phyloP scores from a whole-genome alignment of 306 rosid genomes.

The Medicago lupulina region DNA sequence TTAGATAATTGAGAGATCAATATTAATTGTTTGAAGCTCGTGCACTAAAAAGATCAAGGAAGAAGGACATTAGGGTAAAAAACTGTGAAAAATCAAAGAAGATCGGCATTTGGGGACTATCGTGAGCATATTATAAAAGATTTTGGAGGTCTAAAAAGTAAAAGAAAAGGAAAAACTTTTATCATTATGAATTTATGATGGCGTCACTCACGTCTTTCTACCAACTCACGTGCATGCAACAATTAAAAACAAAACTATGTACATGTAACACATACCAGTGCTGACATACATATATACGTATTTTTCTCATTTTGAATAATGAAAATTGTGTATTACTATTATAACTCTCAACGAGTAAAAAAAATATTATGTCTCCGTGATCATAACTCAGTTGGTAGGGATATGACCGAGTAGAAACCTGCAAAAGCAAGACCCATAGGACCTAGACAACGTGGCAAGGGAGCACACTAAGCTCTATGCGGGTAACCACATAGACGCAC shows the following conservation, averaged over 20 bases:
- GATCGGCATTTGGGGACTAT: constrained; percentile 65
- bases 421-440: too few species aligned
- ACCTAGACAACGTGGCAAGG: too few species aligned
- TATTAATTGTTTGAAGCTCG: background rate
- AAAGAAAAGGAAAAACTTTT: constrained; percentile 62
- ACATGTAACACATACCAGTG: too few species aligned
- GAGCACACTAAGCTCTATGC: too few species aligned
- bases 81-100: constrained; percentile 20
- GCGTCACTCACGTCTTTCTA: constrained; percentile 61
- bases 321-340: too few species aligned
- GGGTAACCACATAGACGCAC: too few species aligned
- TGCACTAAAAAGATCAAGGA: background rate
- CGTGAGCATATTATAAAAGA: constrained; percentile 64
- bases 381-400: too few species aligned
- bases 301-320: background rate
- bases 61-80: too few species aligned
- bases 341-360: too few species aligned
- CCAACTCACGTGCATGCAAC: constrained; percentile 87
- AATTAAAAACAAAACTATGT: background rate
- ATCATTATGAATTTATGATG: constrained; percentile 55
- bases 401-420: too few species aligned
- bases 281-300: background rate
- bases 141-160: constrained; percentile 85
- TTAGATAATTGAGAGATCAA: too few species aligned
- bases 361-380: too few species aligned